phyloP scores from a whole-genome alignment of 768 basidiomycete genomes.

The Glaciozyma martinii region DNA sequence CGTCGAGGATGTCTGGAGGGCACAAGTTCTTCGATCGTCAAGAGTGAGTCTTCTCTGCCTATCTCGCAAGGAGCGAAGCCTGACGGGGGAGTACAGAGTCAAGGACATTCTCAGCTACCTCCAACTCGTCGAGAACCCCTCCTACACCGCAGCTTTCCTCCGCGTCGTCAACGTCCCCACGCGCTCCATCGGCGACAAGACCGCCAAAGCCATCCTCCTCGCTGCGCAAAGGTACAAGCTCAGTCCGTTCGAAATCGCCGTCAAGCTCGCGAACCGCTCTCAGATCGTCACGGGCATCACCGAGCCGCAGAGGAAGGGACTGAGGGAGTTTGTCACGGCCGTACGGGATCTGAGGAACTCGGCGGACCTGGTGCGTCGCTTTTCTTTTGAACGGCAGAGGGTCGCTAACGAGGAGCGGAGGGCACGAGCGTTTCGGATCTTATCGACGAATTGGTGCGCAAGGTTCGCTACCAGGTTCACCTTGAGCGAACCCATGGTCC shows the following conservation, averaged over 20 bases:
- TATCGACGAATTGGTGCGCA: conserved; percentile 49
- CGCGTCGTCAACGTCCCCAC: conserved; percentile 66
- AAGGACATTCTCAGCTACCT: conserved; percentile 75
- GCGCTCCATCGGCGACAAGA: conserved; percentile 53
- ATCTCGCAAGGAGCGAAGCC: neutral
- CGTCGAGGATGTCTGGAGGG: conserved; percentile 63
- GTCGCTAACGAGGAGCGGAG: conserved; percentile 40
- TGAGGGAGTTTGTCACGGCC: conserved; percentile 52
- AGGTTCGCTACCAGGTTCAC: conserved; percentile 57
- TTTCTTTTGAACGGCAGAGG: neutral
- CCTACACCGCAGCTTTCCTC: conserved; percentile 52
- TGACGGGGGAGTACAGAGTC: conserved; percentile 44
- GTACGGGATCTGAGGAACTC: conserved; percentile 50
- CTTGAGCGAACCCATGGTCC: conserved; percentile 55
- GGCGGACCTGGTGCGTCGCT: conserved; percentile 49
- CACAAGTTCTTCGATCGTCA: conserved; percentile 71
- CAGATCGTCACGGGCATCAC: conserved; percentile 52
- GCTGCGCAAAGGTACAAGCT: conserved; percentile 50
- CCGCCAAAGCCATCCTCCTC: conserved; percentile 50
- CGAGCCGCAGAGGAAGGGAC: conserved; percentile 56
- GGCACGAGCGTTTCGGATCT: conserved; percentile 56
- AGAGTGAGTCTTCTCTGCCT: conserved; percentile 47
- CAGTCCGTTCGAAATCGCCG: conserved; percentile 44
- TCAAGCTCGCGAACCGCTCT: no score
- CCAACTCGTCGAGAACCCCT: conserved; percentile 68